These are phyloP conservation scores for Euphorbia peplus DNA, from an alignment of 345 rosid genomes.

Conservation along the genomic window DNA sequence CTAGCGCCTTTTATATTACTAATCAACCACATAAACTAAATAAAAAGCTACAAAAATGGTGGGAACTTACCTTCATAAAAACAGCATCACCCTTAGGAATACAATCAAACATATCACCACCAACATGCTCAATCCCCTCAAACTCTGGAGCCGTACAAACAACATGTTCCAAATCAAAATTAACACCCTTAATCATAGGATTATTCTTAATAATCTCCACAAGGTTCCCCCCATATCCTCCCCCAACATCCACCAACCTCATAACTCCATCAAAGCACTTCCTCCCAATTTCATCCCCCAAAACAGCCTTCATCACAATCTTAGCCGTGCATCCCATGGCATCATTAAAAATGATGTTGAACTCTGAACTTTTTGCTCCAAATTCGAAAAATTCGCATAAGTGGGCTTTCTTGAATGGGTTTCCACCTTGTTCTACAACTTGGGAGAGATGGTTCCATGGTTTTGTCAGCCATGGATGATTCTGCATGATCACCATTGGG, in stretches of 20 bases:
- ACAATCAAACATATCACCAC: slow-evolving; percentile 36
- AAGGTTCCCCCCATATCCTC: slow-evolving; percentile 26
- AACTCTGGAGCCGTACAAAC: slow-evolving; percentile 29
- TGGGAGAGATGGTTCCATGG: slow-evolving; percentile 31
- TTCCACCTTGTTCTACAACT: slow-evolving; percentile 35
- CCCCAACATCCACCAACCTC: slow-evolving; percentile 40
- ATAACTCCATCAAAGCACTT: slow-evolving; percentile 3
- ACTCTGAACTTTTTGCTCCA: slow-evolving; percentile 15
- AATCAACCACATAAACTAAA: no score
- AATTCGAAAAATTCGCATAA: slow-evolving; percentile 30
- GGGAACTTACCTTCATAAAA: slow-evolving; percentile 26
- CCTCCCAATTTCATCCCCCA: slow-evolving; percentile 18
- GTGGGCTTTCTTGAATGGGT: slow-evolving; percentile 33
- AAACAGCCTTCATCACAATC: slow-evolving; percentile 18
- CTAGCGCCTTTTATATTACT: no score
- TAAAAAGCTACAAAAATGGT: no score
- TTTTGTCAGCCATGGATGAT: slow-evolving; percentile 19
- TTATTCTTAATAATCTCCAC: slow-evolving; percentile 26
- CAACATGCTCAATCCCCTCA: slow-evolving; percentile 27
- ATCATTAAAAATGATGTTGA: slow-evolving; percentile 26
- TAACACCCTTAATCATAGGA: slow-evolving; percentile 32
- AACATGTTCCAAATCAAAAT: slow-evolving; percentile 45
- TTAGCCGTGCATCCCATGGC: slow-evolving; percentile 28
- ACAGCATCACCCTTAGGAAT: slow-evolving; percentile 35
- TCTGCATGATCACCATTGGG: slow-evolving; percentile 28